phyloP scores from a whole-genome alignment of 805 yeast genomes.

The Wickerhamiella dianesei region DNA sequence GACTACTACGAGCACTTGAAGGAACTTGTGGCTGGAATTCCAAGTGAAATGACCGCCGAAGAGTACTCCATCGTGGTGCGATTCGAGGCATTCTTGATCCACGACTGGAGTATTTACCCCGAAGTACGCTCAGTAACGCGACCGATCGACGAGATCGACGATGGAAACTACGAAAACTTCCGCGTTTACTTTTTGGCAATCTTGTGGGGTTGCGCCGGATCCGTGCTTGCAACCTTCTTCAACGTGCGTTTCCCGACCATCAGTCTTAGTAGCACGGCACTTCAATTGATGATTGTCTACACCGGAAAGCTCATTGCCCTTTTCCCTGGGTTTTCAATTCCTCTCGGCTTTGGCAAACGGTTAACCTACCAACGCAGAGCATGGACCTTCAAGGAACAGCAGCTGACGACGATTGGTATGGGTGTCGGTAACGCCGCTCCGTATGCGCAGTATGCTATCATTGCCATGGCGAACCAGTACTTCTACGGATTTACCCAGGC shows the following conservation, averaged over 20 bases:
- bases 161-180: constrained; percentile 30
- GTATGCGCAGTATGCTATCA: constrained; percentile 23
- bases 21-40: constrained; percentile 15
- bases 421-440: constrained; percentile 19
- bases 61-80: constrained; percentile 6
- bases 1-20: constrained; percentile 28
- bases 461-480: constrained; percentile 22
- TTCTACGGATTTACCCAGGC: constrained; percentile 21
- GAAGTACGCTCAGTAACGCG: constrained; percentile 46
- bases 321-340: constrained; percentile 6
- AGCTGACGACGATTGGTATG: constrained; percentile 34
- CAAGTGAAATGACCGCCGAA: background rate
- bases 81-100: constrained; percentile 32
- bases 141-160: constrained; percentile 35
- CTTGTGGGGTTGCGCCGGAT: constrained; percentile 40
- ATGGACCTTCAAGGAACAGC: constrained; percentile 19
- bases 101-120: constrained; percentile 41
- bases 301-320: constrained; percentile 34
- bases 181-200: constrained; percentile 38
- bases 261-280: constrained; percentile 35
- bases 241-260: constrained; percentile 42
- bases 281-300: constrained; percentile 48
- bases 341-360: constrained; percentile 24
- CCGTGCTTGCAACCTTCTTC: constrained; percentile 44
- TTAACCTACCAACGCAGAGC: constrained; percentile 21